Evolutionary conservation across 2,329 filamentous ascomycete species (phyloP), one percentile per base, ranked within the genome.

Genomic region (Daldinia sp.): DNA sequence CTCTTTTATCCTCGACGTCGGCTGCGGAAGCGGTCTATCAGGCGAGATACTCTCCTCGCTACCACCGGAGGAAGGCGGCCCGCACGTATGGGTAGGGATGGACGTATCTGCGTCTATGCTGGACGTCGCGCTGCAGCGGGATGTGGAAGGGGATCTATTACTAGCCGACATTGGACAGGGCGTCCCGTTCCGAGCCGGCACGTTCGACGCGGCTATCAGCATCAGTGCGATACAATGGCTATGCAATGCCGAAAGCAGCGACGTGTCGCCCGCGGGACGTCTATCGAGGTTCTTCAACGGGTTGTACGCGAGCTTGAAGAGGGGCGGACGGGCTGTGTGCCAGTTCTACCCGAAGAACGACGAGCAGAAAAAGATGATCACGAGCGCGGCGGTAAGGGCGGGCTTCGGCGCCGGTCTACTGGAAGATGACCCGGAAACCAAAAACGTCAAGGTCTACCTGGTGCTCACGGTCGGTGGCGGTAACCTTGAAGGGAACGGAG

Each of bases 321-420:
- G 96, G 20, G 96, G 96, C 5, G 96, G 93, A 0, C 87, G 93
- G 41, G 96, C 96, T 0, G 95, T 98, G 13, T 97, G 94, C 78
- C 96, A 99, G 77, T 99, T 99, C 80, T 99, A 99, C 79, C 96
- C 96, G 2, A 97, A 97, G 82, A 98, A 99, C 79, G 92, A 97
- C 74, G 86, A 88, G 70, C 96, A 99, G 82, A 89, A 94, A 77
- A 89, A 88, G 76, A 97, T 99, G 94, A 97, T 99, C 73, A 93
- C 91, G 58, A 87, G 88, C 66, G 96, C 96, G 0, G 96, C 96
- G 0, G 92, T 98, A 68, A 94, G 92, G 77, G 96, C 96, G 1
- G 96, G 96, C 0, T 99, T 99, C 76, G 95, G 96, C 54, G 96
- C 96, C 0, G 96, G 96, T 82, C 87, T 99, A 37, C 84, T 99